A percentile compares a stretch with the other conserved stretches of the same genome.
Conservation (phyloP, 371 early-diverging fungal species). For the Catenaria anguillulae region DNA sequence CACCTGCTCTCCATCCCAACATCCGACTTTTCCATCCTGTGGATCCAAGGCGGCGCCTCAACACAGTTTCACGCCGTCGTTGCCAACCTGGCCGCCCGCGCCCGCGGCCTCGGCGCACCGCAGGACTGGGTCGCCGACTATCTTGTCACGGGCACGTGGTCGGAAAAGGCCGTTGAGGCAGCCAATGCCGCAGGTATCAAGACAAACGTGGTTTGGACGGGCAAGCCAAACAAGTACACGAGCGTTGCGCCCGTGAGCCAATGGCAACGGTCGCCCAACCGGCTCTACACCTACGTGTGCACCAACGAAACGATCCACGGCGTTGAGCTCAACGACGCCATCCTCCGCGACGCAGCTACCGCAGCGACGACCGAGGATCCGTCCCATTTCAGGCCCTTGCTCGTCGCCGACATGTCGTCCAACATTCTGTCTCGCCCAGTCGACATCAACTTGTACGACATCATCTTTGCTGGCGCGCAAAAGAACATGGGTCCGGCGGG, state of each 20-base stretch:
- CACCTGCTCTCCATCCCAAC: conserved; percentile 60
- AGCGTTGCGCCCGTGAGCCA: conserved; percentile 36
- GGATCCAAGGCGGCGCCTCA: conserved; percentile 91
- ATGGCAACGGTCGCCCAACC: conserved; percentile 55
- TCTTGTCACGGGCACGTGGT: conserved; percentile 88
- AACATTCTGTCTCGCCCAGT: conserved; percentile 76
- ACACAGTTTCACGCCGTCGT: conserved; percentile 78
- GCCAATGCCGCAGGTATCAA: conserved; percentile 57
- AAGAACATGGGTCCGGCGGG: conserved; percentile 96
- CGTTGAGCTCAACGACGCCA: conserved; percentile 51
- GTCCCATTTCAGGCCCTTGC: conserved; percentile 13
- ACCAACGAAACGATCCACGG: conserved; percentile 96
- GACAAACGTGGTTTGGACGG: conserved; percentile 47
- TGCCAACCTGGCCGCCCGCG: conserved; percentile 60
- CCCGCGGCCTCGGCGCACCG: conserved; percentile 19
- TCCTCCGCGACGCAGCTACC: not conserved
- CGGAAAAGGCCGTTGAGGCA: conserved; percentile 71
- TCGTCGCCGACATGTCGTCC: conserved; percentile 90
- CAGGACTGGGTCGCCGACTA: conserved; percentile 45
- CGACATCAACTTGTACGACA: conserved; percentile 64
- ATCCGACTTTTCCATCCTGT: conserved; percentile 64
- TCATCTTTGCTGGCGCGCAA: conserved; percentile 91
- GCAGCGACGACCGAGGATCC: too few relatives aligned
- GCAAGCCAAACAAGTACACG: conserved; percentile 29
- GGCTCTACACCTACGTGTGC: conserved; percentile 85